Evolutionary conservation across 2,329 filamentous ascomycete species (phyloP), one percentile per base, ranked within the genome.

Genomic region (Camillea tinctor): DNA sequence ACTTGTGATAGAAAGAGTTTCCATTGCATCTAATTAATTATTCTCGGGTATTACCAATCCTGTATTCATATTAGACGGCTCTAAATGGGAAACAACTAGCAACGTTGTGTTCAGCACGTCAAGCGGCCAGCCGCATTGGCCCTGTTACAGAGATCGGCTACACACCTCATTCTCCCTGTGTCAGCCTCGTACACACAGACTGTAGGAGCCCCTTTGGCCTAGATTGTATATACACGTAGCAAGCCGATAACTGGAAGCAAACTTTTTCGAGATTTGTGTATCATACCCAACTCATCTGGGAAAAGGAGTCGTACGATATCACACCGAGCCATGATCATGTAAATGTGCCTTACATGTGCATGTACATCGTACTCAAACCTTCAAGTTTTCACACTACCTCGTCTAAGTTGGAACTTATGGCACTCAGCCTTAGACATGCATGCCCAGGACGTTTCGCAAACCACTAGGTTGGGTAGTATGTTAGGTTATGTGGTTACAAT

Each of bases 81-180:
- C 50, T n/a, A 13, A 57, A 60, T 58, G 57, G n/a, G 55, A 26
- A 55, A 50, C 36, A 40, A n/a, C 50, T 20, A 26, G 21, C 44
- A 55, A 23, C 30, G 49, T 24, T 9, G 54, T 54, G 55, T 53
- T 52, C 20, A 24, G 23, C 52, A 52, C 49, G 55, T 51, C 51
- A 52, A 48, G 55, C 61, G 63, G 59, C 11, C 36, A 22, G 52
- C 44, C 52, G 24, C 61, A 53, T 51, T 30, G 36, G 20, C 55
- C 22, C 54, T 58, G 58, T 20, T 23, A 61, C 55, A 49, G 44
- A 55, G 51, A 23, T 40, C 30, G 58, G 49, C 19, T 21, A 23
- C n/a, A 50, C 19, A 50, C 49, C n/a, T 21, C 21, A 13, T 11
- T 50, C n/a, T n/a, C n/a, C 49, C 49, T 50, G 49, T 50, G 49